Conservation (phyloP, 345 rosid species). For the Brassica nigra region DNA sequence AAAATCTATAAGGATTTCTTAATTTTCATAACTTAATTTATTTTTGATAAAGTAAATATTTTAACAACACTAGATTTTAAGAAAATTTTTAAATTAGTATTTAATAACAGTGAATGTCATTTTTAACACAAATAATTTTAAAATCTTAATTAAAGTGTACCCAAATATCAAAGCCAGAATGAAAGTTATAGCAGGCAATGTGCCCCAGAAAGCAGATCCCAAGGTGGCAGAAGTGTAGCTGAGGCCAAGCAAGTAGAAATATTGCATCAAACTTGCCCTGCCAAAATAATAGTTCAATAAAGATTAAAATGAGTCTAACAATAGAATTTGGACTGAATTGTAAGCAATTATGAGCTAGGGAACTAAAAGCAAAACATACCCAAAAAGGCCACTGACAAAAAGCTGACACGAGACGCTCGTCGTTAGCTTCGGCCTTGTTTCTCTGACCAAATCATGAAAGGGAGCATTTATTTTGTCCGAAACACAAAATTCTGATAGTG, state of each 20-base stretch:
- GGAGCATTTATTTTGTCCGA: not conserved
- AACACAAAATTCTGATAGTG: not conserved
- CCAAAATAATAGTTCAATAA: not conserved
- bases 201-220: slow-evolving; percentile 59
- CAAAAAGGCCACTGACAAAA: slow-evolving; percentile 45
- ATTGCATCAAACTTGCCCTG: slow-evolving; percentile 66
- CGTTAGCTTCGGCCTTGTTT: slow-evolving; percentile 67
- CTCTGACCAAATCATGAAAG: slow-evolving; percentile 41
- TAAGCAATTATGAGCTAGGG: not conserved
- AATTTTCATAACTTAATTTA: not conserved
- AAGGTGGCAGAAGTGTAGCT: slow-evolving; percentile 66
- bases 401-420: slow-evolving; percentile 49
- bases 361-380: not conserved
- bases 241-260: slow-evolving; percentile 63
- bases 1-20: not conserved
- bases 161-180: slow-evolving; percentile 63
- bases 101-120: not conserved
- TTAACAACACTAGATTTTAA: not conserved
- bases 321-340: not conserved
- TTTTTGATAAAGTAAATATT: not conserved
- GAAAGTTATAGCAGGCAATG: slow-evolving; percentile 62
- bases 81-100: not conserved
- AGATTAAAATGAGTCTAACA: not conserved
- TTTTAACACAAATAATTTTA: no score
- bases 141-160: slow-evolving; percentile 32